Evolutionary conservation across 1,284 basidiomycete genomes (phyloP), one percentile per base, ranked within the genome.

Genomic region (Takashimella tepidaria): DNA sequence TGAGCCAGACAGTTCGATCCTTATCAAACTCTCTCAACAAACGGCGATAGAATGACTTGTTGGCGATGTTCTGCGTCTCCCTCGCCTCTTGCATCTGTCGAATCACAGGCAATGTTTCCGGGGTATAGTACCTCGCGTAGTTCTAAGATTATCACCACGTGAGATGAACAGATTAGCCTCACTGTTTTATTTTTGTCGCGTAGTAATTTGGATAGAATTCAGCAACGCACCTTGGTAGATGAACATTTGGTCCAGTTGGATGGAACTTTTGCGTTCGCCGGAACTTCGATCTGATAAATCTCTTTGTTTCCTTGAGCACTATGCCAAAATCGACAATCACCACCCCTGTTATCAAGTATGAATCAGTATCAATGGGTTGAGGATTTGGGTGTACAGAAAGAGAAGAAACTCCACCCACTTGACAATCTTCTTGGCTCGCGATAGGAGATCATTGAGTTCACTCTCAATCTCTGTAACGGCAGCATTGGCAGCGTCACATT

Each of bases 1-100:
- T 83, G 55, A 89, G 77, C 90, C 88, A 92, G 16, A 85, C 76
- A 16, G 81, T 79, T 31, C 90, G 83, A 64, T 96, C 90, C 5
- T 82, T 79, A 68, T 93, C 90, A 69, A 97, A 98, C 75, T 92
- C 89, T 11, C 78, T 81, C 64, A 84, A 89, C 1, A 96, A 77
- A n/a, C 84, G 81, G 57, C 79, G 80, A 71, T 86, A 89, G 78
- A 95, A 98, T 19, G 83, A 80, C 69, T 87, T 89, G 75, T 90
- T 84, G 5, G 84, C 84, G 1, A 82, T 81, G 52, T 81, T 87
- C 43, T 87, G 85, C 50, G 84, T 91, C 76, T 98, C 93, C 26
- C 89, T 83, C 3, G 89, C 91, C 76, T 98, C 93, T 73, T 97
- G 96, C 44, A 95, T 79, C 52, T 83, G 77, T 31, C 89, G 84